Conservation (phyloP, 225 moss, liverwort and hornwort genomes). For the Pleurozium schreberi region DNA sequence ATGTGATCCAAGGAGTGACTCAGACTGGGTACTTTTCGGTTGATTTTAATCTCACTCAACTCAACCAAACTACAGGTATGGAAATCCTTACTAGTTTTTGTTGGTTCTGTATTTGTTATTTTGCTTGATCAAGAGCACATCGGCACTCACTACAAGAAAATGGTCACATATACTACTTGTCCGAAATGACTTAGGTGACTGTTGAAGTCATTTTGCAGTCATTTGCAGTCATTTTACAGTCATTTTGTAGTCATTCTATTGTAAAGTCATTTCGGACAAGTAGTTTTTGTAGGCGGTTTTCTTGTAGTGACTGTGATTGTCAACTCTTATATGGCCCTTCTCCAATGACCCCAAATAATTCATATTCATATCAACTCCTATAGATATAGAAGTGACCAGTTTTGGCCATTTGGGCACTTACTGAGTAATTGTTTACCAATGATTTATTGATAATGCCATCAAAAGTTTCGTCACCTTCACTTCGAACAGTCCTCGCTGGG, state of each 20-base stretch:
- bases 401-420: background rate
- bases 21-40: constrained; percentile 42
- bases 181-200: too few relatives aligned
- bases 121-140: background rate
- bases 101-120: background rate
- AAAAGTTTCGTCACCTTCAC: background rate
- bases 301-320: too few relatives aligned
- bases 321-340: background rate
- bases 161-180: too few relatives aligned
- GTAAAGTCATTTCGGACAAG: too few relatives aligned
- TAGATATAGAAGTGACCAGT: background rate
- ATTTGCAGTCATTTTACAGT: too few relatives aligned
- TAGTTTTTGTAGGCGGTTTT: too few relatives aligned
- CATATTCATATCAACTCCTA: background rate
- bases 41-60: constrained; percentile 21
- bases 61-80: constrained; percentile 23
- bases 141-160: too few relatives aligned
- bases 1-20: constrained; percentile 26
- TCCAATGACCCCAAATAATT: background rate
- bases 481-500: background rate
- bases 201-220: too few relatives aligned
- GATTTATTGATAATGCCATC: background rate
- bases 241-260: too few relatives aligned
- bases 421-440: background rate
- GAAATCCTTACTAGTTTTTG: background rate